phyloP scores from a whole-genome alignment of 1,284 basidiomycete genomes.

The Athelia sp. region DNA sequence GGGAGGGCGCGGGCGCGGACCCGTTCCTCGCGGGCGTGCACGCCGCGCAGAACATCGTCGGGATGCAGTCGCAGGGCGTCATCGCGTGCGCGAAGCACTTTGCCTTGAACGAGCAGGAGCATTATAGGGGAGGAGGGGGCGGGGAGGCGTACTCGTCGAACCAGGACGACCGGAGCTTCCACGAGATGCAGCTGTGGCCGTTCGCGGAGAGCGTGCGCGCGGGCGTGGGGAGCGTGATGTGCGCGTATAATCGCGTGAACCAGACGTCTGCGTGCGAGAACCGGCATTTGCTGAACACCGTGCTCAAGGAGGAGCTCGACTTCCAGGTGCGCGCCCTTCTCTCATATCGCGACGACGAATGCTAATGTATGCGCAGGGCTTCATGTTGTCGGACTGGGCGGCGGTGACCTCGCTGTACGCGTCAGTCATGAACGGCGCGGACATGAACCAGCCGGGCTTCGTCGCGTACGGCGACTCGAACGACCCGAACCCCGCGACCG shows the following conservation, averaged over 20 bases:
- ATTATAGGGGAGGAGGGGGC: too few species aligned
- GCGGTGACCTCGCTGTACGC: too few species aligned
- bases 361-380: constrained; percentile 10
- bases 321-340: constrained; percentile 13
- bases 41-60: constrained; percentile 39
- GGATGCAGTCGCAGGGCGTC: constrained; percentile 43
- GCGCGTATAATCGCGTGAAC: constrained; percentile 40
- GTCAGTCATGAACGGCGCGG: too few species aligned
- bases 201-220: constrained; percentile 41
- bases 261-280: constrained; percentile 45
- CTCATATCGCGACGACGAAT: not conserved
- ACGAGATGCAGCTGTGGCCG: constrained; percentile 35
- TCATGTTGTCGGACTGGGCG: constrained; percentile 21
- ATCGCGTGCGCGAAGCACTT: constrained; percentile 34
- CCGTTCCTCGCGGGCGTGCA: too few species aligned
- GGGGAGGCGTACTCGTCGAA: constrained; percentile 30
- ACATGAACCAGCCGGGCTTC: too few species aligned
- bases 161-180: constrained; percentile 37
- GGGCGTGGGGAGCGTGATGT: constrained; percentile 47
- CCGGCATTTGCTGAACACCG: constrained; percentile 37
- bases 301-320: constrained; percentile 39
- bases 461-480: constrained; percentile 8
- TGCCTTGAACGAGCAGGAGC: constrained; percentile 22
- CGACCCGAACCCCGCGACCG: constrained; percentile 10
- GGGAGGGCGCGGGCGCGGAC: constrained; percentile 41